Conservation (phyloP, 1,284 basidiomycete genomes). For the Fomitiporia mediterranea region DNA sequence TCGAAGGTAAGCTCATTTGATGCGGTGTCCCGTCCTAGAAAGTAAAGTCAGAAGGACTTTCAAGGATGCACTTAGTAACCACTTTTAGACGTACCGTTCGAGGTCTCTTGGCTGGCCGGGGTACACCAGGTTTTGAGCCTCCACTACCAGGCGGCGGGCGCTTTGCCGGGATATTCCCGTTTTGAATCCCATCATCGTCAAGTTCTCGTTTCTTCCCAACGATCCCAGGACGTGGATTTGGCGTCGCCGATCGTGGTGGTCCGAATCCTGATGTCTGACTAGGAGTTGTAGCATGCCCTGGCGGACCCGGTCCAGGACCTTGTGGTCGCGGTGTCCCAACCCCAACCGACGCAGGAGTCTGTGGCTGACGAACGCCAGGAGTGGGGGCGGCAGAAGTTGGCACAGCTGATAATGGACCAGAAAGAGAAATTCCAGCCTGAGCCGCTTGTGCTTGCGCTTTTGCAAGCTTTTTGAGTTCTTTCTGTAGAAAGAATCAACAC, state of each 20-base stretch:
- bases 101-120: constrained; percentile 72
- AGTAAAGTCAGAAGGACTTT: constrained; percentile 13
- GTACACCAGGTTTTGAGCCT: constrained; percentile 53
- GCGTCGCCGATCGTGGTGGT: constrained; percentile 11
- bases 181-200: constrained; percentile 31
- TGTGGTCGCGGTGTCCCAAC: constrained; percentile 34
- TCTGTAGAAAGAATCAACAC: constrained; percentile 37
- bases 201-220: constrained; percentile 52
- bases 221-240: constrained; percentile 10
- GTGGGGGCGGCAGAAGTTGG: constrained; percentile 22
- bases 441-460: constrained; percentile 51
- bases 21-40: constrained; percentile 40
- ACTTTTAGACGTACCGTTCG: constrained; percentile 50
- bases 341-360: constrained; percentile 18
- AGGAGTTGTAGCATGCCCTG: neutral
- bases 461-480: constrained; percentile 66
- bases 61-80: neutral
- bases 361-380: constrained; percentile 12
- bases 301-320: constrained; percentile 17
- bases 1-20: constrained; percentile 37
- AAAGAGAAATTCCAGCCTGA: constrained; percentile 27
- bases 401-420: constrained; percentile 28
- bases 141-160: constrained; percentile 13
- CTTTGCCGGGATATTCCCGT: constrained; percentile 16
- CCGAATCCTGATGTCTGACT: neutral